A percentile compares a stretch with the other conserved stretches of the same genome.
Evolutionary conservation across 2,329 filamentous ascomycete genomes (phyloP).

Genomic region (Diaporthe sp.): DNA sequence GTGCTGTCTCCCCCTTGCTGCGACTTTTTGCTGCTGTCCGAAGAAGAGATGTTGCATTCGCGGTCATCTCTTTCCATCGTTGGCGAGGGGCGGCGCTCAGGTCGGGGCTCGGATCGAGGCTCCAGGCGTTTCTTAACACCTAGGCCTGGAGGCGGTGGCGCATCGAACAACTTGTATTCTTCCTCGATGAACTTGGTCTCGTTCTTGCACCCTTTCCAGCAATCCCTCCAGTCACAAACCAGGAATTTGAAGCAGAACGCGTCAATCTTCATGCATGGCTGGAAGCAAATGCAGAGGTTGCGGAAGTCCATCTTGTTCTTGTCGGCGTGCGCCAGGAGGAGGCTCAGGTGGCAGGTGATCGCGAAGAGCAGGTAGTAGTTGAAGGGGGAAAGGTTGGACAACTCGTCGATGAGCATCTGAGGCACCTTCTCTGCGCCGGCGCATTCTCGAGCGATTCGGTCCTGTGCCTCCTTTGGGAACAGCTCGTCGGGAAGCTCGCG

Average conservation of each 20-base stretch:
- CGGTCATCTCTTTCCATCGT: constrained; percentile 34
- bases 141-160: constrained; percentile 68
- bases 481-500: constrained; percentile 95
- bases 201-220: constrained; percentile 96
- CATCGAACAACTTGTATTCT: constrained; percentile 73
- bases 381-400: constrained; percentile 94
- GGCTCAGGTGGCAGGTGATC: constrained; percentile 94
- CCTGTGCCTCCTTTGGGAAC: constrained; percentile 87
- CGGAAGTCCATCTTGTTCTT: constrained; percentile 99
- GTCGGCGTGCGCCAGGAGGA: constrained; percentile 90
- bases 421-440: constrained; percentile 84
- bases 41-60: constrained; percentile 73
- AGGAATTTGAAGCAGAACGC: constrained; percentile 95
- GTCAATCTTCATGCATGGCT: constrained; percentile 97
- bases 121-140: constrained; percentile 38
- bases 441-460: constrained; percentile 84
- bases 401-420: constrained; percentile 88
- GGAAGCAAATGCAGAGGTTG: constrained; percentile 96
- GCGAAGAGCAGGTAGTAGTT: constrained; percentile 98
- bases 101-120: constrained; percentile 33
- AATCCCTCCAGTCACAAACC: constrained; percentile 94
- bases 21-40: constrained; percentile 73
- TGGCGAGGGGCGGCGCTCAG: constrained; percentile 36
- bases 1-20: constrained; percentile 50
- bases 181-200: constrained; percentile 84